Evolutionary conservation across 164 flowering plant species (phyloP).

Genomic region (Dillenia turbinata): DNA sequence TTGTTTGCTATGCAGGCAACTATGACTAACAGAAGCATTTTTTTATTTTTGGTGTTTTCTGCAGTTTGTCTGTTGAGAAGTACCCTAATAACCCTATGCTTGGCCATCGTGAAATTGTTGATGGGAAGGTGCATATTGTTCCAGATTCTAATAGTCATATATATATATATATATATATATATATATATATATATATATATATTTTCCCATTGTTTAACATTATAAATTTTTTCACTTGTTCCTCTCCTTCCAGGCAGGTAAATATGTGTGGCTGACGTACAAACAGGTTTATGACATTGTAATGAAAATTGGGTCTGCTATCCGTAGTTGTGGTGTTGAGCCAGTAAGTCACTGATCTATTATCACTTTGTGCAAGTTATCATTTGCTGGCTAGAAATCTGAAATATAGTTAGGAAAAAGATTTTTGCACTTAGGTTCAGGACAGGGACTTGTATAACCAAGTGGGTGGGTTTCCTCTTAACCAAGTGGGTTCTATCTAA

Average conservation of each 20-base stretch:
- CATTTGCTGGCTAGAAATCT: no score
- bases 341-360: slow-evolving; percentile 34
- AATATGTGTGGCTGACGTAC: slow-evolving; percentile 84
- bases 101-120: slow-evolving; percentile 59
- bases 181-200: no score
- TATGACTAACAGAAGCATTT: neutral
- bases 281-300: slow-evolving; percentile 76
- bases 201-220: neutral
- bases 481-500: no score
- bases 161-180: no score
- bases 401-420: no score
- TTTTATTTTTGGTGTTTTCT: slow-evolving; percentile 6
- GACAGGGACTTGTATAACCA: no score
- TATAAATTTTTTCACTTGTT: neutral
- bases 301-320: slow-evolving; percentile 62
- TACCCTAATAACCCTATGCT: slow-evolving; percentile 79
- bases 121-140: slow-evolving; percentile 54
- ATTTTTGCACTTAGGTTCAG: no score
- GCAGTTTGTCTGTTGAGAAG: slow-evolving; percentile 69
- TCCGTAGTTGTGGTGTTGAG: slow-evolving; percentile 68
- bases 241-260: slow-evolving; percentile 54
- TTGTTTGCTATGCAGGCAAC: no score
- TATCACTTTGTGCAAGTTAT: neutral
- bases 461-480: no score
- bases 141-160: neutral